phyloP scores from a whole-genome alignment of 2,329 filamentous ascomycete species.

The Phialophora tarda region DNA sequence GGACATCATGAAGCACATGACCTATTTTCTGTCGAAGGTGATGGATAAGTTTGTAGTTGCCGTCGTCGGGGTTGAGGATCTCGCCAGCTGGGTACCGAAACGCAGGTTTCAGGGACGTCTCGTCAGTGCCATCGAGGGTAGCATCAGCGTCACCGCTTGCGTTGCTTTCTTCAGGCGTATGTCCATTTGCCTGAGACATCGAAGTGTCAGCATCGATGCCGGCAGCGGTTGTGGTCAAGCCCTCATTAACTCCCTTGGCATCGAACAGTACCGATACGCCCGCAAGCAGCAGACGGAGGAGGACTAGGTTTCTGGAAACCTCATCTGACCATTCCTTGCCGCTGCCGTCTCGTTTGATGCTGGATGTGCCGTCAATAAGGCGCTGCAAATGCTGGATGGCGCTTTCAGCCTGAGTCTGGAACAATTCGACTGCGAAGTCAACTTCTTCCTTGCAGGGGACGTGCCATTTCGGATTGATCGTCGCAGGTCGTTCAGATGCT shows the following conservation, averaged over 20 bases:
- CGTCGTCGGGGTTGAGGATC: slow-evolving; percentile 67
- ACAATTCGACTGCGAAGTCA: slow-evolving; percentile 85
- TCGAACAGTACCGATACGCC: slow-evolving; percentile 91
- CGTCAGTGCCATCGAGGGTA: slow-evolving; percentile 63
- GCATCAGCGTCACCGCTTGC: slow-evolving; percentile 53
- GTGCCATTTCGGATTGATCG: slow-evolving; percentile 87
- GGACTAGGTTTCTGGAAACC: slow-evolving; percentile 84
- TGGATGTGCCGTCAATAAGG: slow-evolving; percentile 80
- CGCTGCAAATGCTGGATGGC: slow-evolving; percentile 76
- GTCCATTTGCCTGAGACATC: slow-evolving; percentile 52
- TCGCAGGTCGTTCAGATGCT: slow-evolving; percentile 70
- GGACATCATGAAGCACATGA: slow-evolving; percentile 78
- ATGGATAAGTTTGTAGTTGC: slow-evolving; percentile 77
- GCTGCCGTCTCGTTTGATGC: slow-evolving; percentile 87
- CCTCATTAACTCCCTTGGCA: slow-evolving; percentile 69
- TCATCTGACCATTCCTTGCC: slow-evolving; percentile 99
- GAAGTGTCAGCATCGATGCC: slow-evolving; percentile 47
- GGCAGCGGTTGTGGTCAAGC: slow-evolving; percentile 51
- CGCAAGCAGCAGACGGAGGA: slow-evolving; percentile 85
- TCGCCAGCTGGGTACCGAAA: slow-evolving; percentile 92
- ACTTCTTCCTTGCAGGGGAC: slow-evolving; percentile 79
- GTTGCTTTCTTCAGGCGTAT: slow-evolving; percentile 39
- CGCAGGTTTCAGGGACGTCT: slow-evolving; percentile 72
- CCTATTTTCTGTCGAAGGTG: slow-evolving; percentile 80
- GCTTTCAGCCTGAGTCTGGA: slow-evolving; percentile 78